Base-by-base conservation (phyloP, 164 flowering plant genomes). In the Tinospora cordifolia region DNA sequence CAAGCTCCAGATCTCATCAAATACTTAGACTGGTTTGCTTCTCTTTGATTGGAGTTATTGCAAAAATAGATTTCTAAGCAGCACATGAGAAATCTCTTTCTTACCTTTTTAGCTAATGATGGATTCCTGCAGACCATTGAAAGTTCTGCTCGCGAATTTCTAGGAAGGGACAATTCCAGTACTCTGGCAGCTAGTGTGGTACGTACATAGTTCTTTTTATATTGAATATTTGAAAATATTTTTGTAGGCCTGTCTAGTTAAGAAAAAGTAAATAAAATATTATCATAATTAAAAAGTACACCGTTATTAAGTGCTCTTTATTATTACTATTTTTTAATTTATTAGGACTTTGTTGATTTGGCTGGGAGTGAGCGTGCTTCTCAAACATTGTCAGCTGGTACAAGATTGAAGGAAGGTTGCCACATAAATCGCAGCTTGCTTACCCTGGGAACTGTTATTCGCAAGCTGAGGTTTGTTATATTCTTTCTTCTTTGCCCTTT, bases 281-380 rank as follows among this genome's bases (percentile, higher is more conserved):
- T 51, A 15, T 51, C 4, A n/a, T 51, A 8, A 51, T 51, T 51
- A 17, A 4, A 51, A 51, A 47, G n/a, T 19, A 51, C 17, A 15
- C 21, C 19, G 59, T 51, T 22, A 65, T n/a, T 30, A 63, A 27
- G 39, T 63, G 27, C 68, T 39, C 25, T 65, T 25, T 7, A 12
- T 13, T n/a, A n/a, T n/a, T n/a, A n/a, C n/a, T n/a, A n/a, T n/a
- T n/a, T n/a, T 25, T 24, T 62, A 4, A 65, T 65, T 19, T 51
- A n/a, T 51, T 51, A 94, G 99, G 87, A 88, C 77, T 95, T 95
- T 82, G 91, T 95, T 74, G 99, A 95, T 85, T 86, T 95, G 70
- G 99, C 99, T 1, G 99, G 99, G 27, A 95, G 99, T 80, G 99
- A 95, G 75, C 97, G 98, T 69, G 94, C 98, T 41, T 90, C 98